Evolutionary conservation across 345 rosid genomes (phyloP).

Genomic region (Gossypium anomalum): DNA sequence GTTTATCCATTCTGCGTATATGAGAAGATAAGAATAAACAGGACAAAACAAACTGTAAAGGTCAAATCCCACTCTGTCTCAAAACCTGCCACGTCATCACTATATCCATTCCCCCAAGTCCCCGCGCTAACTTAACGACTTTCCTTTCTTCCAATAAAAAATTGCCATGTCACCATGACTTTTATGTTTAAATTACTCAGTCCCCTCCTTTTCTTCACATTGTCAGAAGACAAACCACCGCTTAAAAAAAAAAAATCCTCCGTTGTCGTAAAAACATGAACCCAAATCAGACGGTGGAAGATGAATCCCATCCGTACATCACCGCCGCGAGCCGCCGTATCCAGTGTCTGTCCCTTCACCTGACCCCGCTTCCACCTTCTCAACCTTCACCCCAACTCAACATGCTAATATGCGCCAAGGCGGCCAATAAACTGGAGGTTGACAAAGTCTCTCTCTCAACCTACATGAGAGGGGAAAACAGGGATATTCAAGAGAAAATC

Average conservation of each 20-base stretch:
- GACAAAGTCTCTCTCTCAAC: constrained; percentile 36
- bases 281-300: constrained; percentile 22
- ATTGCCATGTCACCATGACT: too few species aligned
- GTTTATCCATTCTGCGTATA: too few species aligned
- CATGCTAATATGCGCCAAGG: constrained; percentile 33
- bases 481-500: constrained; percentile 69
- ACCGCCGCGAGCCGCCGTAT: constrained; percentile 40
- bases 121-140: too few species aligned
- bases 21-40: too few species aligned
- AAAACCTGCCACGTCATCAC: too few species aligned
- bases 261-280: not conserved
- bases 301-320: constrained; percentile 20
- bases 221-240: not conserved
- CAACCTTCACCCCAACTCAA: constrained; percentile 15
- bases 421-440: constrained; percentile 41
- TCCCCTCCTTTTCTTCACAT: too few species aligned
- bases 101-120: too few species aligned
- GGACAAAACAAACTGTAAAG: too few species aligned
- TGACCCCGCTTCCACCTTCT: constrained; percentile 25
- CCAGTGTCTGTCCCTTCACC: constrained; percentile 49
- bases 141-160: not conserved
- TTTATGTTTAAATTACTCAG: too few species aligned
- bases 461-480: constrained; percentile 69
- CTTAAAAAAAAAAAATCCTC: not conserved
- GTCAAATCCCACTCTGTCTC: too few species aligned